phyloP scores from a whole-genome alignment of 2,329 filamentous ascomycete genomes.

The Colletotrichum sp. region DNA sequence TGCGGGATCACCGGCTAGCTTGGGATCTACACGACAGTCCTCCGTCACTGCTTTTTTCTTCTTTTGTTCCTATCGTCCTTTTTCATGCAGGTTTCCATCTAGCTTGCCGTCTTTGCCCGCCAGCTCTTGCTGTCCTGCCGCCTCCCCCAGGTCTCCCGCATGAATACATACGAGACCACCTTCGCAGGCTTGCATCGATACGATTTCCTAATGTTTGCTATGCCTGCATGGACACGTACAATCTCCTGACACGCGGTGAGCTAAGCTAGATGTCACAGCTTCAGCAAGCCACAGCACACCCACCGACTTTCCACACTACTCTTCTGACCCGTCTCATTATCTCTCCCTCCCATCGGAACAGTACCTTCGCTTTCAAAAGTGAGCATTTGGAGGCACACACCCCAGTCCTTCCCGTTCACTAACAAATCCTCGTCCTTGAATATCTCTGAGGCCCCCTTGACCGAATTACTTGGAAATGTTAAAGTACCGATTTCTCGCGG shows the following conservation, averaged over 20 bases:
- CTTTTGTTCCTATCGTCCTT: not conserved
- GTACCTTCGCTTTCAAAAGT: not conserved
- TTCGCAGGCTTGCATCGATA: not conserved
- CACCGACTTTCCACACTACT: not conserved
- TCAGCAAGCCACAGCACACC: slow-evolving; percentile 12
- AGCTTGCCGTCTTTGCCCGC: not conserved
- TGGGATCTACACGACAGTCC: not conserved
- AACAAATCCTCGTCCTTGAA: not conserved
- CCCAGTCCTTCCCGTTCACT: not conserved
- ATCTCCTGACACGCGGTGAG: not conserved
- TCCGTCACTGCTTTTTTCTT: not conserved
- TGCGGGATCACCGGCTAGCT: not conserved
- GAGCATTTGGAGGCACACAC: not conserved
- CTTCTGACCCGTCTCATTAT: not conserved
- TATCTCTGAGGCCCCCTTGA: not conserved
- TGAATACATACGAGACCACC: not conserved
- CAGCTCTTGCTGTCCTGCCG: not conserved
- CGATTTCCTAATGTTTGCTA: not conserved
- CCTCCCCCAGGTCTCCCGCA: not conserved
- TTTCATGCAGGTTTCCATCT: not conserved
- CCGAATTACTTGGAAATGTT: not conserved
- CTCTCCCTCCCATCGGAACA: not conserved
- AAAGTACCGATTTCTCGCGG: not conserved
- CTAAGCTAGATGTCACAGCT: not conserved
- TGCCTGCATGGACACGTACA: not conserved